Base-by-base conservation (phyloP, 164 flowering plant species). In the Macadamia tetraphylla region DNA sequence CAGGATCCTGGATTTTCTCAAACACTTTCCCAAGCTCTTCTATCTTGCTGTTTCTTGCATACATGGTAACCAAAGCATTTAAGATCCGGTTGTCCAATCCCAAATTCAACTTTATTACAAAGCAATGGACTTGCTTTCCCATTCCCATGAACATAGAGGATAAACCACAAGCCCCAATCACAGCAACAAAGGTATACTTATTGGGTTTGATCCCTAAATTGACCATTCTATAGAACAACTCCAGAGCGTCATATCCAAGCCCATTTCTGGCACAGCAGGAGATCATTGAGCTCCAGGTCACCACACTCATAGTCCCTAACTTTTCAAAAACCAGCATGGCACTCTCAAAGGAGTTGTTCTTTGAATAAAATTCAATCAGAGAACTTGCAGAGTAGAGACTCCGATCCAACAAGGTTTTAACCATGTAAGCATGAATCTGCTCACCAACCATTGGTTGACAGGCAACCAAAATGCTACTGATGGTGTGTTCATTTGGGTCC, bases 51-150 rank as follows among this genome's bases (percentile, higher is more conserved):
- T 18, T 67, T 68, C 70, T 73, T 17, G 68, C 71, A 68, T 73
- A 73, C 76, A 73, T 73, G 61, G 68, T 68, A 23, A 73, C 52
- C 60, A 73, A 59, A 56, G 76, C 63, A 68, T 73, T 73, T 49
- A 52, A 48, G 30, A 73, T 52, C 29, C 42, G 70, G 35, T 58
- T 46, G 51, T 62, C 64, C 29, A 65, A 58, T 29, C 29, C 61
- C 46, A 73, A 63, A 23, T 68, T 64, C 58, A 57, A 40, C 68
- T 73, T 73, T 43, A 68, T 64, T 30, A 64, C 29, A 11, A 42
- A 69, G n/a, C 69, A 65, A 51, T 73, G 76, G 15, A 73, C 32
- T n/a, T 68, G 76, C 43, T 32, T 42, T 18, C 72, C 76, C 23
- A 65, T 44, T 14, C 35, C 35, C 23, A 15, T 52, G 10, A 60